These are phyloP conservation scores for Fomitopsis schrenkii DNA, from an alignment of 1,284 basidiomycete genomes.

Conservation along the genomic window DNA sequence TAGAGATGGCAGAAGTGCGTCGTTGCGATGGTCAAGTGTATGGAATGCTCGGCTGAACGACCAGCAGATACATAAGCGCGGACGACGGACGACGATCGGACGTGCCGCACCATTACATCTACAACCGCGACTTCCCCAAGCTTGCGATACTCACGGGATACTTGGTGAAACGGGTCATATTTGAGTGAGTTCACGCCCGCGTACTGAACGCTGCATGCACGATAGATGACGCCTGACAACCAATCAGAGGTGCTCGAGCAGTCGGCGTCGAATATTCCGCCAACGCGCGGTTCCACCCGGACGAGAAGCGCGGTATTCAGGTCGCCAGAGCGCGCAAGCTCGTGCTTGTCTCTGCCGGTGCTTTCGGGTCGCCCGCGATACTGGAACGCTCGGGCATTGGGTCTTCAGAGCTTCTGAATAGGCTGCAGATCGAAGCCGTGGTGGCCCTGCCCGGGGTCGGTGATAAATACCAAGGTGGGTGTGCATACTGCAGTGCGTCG, in stretches of 20 bases:
- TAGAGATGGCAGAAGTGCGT: slow-evolving; percentile 6
- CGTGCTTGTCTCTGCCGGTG: slow-evolving; percentile 44
- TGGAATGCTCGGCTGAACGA: neutral
- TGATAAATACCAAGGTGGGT: slow-evolving; percentile 46
- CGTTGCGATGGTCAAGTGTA: neutral
- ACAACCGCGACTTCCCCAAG: slow-evolving; percentile 34
- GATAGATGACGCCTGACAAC: neutral
- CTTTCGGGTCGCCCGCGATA: slow-evolving; percentile 23
- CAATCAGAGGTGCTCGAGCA: slow-evolving; percentile 34
- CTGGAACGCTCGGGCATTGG: slow-evolving; percentile 31
- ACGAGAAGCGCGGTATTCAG: slow-evolving; percentile 12
- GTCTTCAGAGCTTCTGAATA: slow-evolving; percentile 31
- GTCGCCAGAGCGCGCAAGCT: slow-evolving; percentile 36
- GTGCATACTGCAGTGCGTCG: neutral
- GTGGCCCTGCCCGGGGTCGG: slow-evolving; percentile 58
- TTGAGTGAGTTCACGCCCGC: slow-evolving; percentile 15
- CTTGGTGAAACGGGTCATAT: slow-evolving; percentile 24
- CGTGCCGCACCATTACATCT: slow-evolving; percentile 53
- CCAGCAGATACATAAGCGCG: slow-evolving; percentile 43
- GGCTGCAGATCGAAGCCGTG: slow-evolving; percentile 34
- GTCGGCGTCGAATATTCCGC: slow-evolving; percentile 53
- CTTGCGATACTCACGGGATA: slow-evolving; percentile 22
- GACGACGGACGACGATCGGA: slow-evolving; percentile 55
- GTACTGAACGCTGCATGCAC: neutral
- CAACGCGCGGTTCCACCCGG: slow-evolving; percentile 26